phyloP scores from a whole-genome alignment of 176 grass and related monocot species.

The Areca catechu region DNA sequence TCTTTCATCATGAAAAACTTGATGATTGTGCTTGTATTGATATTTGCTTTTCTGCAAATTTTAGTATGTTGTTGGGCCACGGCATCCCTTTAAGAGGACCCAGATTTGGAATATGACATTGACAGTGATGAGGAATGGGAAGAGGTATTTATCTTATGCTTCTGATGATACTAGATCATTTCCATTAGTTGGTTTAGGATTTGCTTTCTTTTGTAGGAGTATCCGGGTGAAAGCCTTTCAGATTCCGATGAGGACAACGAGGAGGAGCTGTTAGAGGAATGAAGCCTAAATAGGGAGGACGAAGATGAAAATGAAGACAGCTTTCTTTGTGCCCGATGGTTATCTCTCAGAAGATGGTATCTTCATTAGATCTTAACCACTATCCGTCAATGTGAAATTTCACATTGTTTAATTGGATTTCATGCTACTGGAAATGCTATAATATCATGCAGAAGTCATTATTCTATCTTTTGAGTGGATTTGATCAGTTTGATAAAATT shows the following conservation, averaged over 20 bases:
- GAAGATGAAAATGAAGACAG: constrained; percentile 39
- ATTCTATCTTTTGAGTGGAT: no score
- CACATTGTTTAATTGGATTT: no score
- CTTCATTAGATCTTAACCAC: not conserved
- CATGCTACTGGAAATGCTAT: no score
- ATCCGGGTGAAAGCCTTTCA: constrained; percentile 95
- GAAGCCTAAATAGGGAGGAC: constrained; percentile 47
- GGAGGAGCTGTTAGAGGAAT: constrained; percentile 47
- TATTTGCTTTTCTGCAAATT: no score
- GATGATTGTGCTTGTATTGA: no score
- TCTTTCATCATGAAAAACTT: not conserved
- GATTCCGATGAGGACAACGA: constrained; percentile 80
- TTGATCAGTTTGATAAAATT: no score
- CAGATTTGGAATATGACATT: constrained; percentile 81
- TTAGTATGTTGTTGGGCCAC: constrained; percentile 64
- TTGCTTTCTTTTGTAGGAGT: constrained; percentile 42
- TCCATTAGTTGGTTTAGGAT: not conserved
- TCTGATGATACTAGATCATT: not conserved
- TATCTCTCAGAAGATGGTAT: constrained; percentile 28
- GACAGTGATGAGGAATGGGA: constrained; percentile 99
- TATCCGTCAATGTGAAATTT: no score
- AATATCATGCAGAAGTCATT: no score
- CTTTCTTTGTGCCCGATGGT: constrained; percentile 26
- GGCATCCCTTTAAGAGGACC: constrained; percentile 69
- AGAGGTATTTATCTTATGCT: constrained; percentile 44